Evolutionary conservation across 139 green algal genomes (phyloP).

Genomic region (Tetratostichococcus sp.): DNA sequence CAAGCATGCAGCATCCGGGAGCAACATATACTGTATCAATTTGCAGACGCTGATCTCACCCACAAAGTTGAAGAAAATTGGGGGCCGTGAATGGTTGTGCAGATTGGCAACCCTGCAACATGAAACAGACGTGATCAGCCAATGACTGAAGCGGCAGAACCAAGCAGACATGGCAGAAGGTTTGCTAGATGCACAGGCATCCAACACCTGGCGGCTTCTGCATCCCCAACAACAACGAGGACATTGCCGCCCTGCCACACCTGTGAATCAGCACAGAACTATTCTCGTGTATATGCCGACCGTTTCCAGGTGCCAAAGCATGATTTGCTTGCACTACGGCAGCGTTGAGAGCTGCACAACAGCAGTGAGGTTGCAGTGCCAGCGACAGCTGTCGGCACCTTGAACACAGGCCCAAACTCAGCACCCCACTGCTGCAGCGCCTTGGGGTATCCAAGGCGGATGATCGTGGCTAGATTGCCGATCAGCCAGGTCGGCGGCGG

Average conservation of each 20-base stretch:
- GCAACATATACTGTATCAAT: too few relatives aligned
- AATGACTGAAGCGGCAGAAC: too few relatives aligned
- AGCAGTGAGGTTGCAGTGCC: too few relatives aligned
- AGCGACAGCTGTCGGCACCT: background rate
- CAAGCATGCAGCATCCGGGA: too few relatives aligned
- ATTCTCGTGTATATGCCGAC: too few relatives aligned
- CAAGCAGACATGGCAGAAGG: too few relatives aligned
- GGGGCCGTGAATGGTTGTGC: background rate
- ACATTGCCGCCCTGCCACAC: background rate
- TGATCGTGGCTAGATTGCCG: background rate
- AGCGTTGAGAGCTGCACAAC: too few relatives aligned
- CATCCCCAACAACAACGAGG: background rate
- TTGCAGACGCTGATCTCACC: background rate
- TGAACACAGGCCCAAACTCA: background rate
- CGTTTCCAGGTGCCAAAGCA: too few relatives aligned
- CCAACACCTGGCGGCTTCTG: background rate
- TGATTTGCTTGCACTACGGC: too few relatives aligned
- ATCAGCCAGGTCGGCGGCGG: background rate
- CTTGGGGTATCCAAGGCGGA: background rate
- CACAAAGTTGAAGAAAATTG: background rate
- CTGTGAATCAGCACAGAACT: background rate
- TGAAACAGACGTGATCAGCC: too few relatives aligned
- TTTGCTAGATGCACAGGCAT: too few relatives aligned
- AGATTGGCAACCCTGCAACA: background rate
- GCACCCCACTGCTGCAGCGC: background rate